phyloP scores from a whole-genome alignment of 345 rosid genomes.

The Draba incana region DNA sequence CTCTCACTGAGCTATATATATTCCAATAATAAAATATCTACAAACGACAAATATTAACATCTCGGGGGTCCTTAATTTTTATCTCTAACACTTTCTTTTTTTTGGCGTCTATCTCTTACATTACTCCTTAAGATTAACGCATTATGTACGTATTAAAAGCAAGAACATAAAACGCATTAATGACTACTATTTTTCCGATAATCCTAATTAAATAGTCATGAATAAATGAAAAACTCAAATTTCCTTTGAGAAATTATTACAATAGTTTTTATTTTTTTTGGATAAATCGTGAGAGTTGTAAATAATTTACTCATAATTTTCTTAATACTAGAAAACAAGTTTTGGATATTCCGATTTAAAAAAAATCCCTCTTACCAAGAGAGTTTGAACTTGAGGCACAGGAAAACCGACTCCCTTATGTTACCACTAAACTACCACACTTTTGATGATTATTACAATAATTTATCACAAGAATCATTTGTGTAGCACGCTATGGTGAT shows the following conservation, averaged over 20 bases:
- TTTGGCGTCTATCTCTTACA: constrained; percentile 26
- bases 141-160: constrained; percentile 1
- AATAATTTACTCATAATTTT: too few relatives aligned
- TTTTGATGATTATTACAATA: neutral
- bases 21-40: constrained; percentile 29
- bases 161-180: constrained; percentile 21
- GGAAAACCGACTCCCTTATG: too few relatives aligned
- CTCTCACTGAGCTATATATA: constrained; percentile 34
- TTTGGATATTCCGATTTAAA: too few relatives aligned
- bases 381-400: too few relatives aligned
- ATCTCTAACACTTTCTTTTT: constrained; percentile 32
- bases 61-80: constrained; percentile 30
- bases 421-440: too few relatives aligned
- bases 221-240: neutral
- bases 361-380: too few relatives aligned
- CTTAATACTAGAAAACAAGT: too few relatives aligned
- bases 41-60: constrained; percentile 34
- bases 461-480: constrained; percentile 1
- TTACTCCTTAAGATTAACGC: constrained; percentile 35
- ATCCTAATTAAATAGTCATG: neutral
- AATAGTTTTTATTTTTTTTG: too few relatives aligned
- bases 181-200: neutral
- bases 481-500: neutral
- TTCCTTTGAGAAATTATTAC: neutral
- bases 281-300: too few relatives aligned